Base-by-base conservation (phyloP, 176 grass and related monocot genomes). In the Eleusine coracana region DNA sequence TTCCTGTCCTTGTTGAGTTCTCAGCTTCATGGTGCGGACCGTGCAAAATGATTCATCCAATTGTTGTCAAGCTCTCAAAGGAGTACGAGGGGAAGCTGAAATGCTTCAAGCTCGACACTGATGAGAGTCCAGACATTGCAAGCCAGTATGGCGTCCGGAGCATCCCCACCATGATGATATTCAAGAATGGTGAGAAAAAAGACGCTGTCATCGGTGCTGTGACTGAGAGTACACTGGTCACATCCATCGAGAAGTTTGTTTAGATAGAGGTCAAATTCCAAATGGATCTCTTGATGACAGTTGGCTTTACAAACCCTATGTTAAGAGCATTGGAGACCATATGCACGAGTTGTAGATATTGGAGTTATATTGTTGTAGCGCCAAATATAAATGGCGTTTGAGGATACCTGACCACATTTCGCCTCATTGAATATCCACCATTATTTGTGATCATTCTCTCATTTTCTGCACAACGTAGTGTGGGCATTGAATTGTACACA, bases 11-110 rank as follows among this genome's bases (percentile, higher is more conserved):
- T 34, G 91, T 98, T 28, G 73, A 93, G 51, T 95, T 95, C 73
- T 95, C 92, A 91, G 93, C 96, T 16, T 62, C 93, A 14, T 98
- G 96, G 96, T 98, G 96, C 31, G 96, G 93, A 39, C 96, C 96
- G 0, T 95, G 96, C 83, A 84, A 92, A 63, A 90, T 95, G 91
- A 93, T 98, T 8, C 89, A 93, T 11, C 96, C 96, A 7, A 76
- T 96, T 49, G 71, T 98, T 1, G 87, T 68, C 58, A 92, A 98
- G 51, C 87, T 98, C 17, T 95, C 96, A 1, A 92, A 93, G 64
- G 89, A 89, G 39, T 98, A 98, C 23, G 88, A 87, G 49, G 96
- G 96, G 27, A 95, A 87, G 89, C 79, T 95, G 78, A 89, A 92
- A 51, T 95, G 84, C 81, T 93, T 86, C 87, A 89, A 93, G 87